Base-by-base conservation (phyloP, 2,329 filamentous ascomycete genomes). In the Ophiostoma fasciatum region DNA sequence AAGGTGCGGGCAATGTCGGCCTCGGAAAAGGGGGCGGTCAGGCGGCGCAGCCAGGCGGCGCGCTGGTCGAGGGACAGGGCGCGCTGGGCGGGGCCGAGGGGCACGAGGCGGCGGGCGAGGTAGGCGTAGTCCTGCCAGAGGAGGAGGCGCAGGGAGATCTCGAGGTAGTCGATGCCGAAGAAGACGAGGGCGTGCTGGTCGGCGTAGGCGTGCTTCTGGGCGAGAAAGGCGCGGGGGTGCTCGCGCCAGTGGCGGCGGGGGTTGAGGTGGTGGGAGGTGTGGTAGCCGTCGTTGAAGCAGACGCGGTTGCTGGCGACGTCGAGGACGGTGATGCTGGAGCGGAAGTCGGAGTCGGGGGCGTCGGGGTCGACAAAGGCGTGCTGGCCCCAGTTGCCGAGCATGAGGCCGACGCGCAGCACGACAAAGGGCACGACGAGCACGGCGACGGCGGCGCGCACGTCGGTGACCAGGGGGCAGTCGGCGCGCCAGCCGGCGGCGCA, bases 381-480 rank as follows among this genome's bases (percentile, higher is more conserved):
- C 51, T 88, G 82, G 4, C 79, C 82, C 79, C 80, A 88, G 51
- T 88, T 88, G 1, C 82, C 82, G 7, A 82, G 65, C 82, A 87
- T 88, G 43, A 88, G 54, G 0, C 74, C 81, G 14, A 82, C 46
- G 1, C 82, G 67, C 55, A 87, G 65, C 21, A 78, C 53, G 3
- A 69, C 45, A 15, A 87, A 62, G 0, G 82, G 82, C 2, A 84
- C 50, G 1, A 85, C 47, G 20, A 82, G 66, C 0, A 73, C 73
- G 46, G 78, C 82, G 5, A 71, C 49, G 0, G 78, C 70, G 0
- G 80, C 70, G 3, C 58, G 58, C 15, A 62, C 50, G 51, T 75
- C 70, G 32, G 65, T 53, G 14, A 42, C 31, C 15, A 31, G 4
- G 12, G 12, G 5, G 7, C 51, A 56, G 39, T 65, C n/a, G n/a